Base-by-base conservation (phyloP, 495 filamentous ascomycete species). In the Podospora australis region DNA sequence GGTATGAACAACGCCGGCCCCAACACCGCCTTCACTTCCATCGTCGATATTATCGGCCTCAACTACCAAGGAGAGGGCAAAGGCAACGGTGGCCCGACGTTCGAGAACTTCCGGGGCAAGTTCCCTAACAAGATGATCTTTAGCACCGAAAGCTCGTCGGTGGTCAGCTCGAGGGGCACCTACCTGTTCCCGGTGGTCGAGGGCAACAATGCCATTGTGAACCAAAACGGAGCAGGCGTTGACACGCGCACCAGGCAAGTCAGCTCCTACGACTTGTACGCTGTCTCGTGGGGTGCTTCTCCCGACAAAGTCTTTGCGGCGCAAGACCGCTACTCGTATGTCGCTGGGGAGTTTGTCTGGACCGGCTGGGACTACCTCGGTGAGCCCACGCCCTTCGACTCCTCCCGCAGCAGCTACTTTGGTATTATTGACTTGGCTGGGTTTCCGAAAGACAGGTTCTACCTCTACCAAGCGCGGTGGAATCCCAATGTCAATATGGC, bases 31-130 rank as follows among this genome's bases (percentile, higher is more conserved):
- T 56, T 75, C 6, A 54, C 69, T 34, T 36, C 44, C 8, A 63
- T 59, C 2, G 13, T 73, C 24, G 74, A 75, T 46, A 59, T 78
- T 38, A 59, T 66, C 5, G 63, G 69, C 4, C 32, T 78, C 26
- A 75, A 78, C 54, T 78, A 78, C 57, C 71, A 75, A 34, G 74
- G 72, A 25, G 74, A 75, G 42, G 71, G 71, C 4, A 48, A 53
- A 7, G 68, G 69, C 5, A 59, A 59, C 1, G 59, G 59, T 1
- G 57, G 48, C 30, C n/a, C 44, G n/a, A 57, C 56, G 6, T 56
- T 60, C 40, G 54, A 65, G 6, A 43, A 39, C 39, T 78, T 74
- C 59, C 67, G 68, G 50, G 35, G 14, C 6, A 47, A 49, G 4
- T 73, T 61, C 40, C 74, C 73, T 2, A 50, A 63, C 36, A 75